A percentile compares a stretch with the other conserved stretches of the same genome.
Conservation (phyloP, 2,329 filamentous ascomycete species). For the Ophiostoma sp. region DNA sequence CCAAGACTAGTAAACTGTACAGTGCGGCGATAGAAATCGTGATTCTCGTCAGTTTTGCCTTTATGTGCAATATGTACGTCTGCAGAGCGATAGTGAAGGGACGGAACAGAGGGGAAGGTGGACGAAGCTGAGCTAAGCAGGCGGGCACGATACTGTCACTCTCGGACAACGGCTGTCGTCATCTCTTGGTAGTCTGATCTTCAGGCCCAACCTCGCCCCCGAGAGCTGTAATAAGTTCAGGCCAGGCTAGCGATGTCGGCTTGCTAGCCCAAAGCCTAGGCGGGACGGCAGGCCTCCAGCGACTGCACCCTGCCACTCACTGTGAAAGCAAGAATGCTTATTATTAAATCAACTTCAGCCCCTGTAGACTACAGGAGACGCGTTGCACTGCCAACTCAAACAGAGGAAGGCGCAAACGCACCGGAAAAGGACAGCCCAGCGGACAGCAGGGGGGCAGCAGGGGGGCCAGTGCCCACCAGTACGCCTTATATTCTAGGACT, state of each 20-base stretch:
- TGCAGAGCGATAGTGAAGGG: not conserved
- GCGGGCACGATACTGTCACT: not conserved
- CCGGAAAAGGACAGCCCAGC: not conserved
- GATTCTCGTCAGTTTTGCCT: not conserved
- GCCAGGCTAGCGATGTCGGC: too few relatives aligned
- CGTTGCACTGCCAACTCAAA: conserved; percentile 23
- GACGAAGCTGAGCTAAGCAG: conserved; percentile 9
- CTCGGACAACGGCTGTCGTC: not conserved
- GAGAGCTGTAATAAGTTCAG: too few relatives aligned
- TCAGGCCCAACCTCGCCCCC: too few relatives aligned
- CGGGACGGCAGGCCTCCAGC: conserved; percentile 1
- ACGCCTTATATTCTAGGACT: not conserved
- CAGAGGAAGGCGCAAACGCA: not conserved
- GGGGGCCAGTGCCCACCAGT: not conserved
- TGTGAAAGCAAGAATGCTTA: not conserved
- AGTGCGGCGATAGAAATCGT: not conserved
- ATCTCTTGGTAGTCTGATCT: conserved; percentile 10
- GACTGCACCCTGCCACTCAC: not conserved
- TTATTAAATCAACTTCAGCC: too few relatives aligned
- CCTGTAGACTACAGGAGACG: not conserved
- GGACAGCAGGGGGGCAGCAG: not conserved
- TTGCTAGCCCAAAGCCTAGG: too few relatives aligned
- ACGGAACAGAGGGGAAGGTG: conserved; percentile 8
- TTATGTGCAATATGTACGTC: not conserved
- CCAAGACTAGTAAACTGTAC: too few relatives aligned